Evolutionary conservation across 2,329 filamentous ascomycete genomes (phyloP).

Genomic region (Fusarium scirpi): DNA sequence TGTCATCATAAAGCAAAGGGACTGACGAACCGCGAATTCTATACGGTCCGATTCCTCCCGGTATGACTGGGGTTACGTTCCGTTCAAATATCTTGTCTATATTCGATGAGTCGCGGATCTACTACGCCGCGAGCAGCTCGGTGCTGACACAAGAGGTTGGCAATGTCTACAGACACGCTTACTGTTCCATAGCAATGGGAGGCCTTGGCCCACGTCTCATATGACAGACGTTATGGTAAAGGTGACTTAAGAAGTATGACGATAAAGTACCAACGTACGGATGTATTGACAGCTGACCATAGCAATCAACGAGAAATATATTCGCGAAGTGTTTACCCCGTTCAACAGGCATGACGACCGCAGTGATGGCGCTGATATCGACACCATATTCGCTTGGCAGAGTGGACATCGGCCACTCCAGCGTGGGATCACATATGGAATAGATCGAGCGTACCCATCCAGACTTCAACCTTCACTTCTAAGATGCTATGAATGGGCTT

Average conservation of each 20-base stretch:
- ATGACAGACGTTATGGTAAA: too few relatives aligned
- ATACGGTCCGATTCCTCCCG: neutral
- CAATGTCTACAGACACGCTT: too few relatives aligned
- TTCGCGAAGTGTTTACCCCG: neutral
- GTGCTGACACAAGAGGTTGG: too few relatives aligned
- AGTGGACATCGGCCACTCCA: neutral
- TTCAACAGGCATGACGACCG: neutral
- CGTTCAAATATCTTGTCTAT: too few relatives aligned
- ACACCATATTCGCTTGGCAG: neutral
- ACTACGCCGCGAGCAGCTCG: too few relatives aligned
- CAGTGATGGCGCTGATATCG: neutral
- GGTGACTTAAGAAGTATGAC: too few relatives aligned
- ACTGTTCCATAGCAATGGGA: too few relatives aligned
- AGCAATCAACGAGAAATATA: neutral
- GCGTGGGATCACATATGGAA: neutral
- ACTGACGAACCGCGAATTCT: slow-evolving; percentile 1
- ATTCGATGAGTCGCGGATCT: too few relatives aligned
- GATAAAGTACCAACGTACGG: neutral
- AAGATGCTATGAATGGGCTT: neutral
- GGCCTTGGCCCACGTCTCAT: too few relatives aligned
- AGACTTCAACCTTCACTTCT: neutral
- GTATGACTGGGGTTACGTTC: neutral
- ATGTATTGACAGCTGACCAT: neutral
- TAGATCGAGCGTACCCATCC: neutral
- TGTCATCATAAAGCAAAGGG: neutral